Base-by-base conservation (phyloP, 495 filamentous ascomycete species). In the Podospora didyma region DNA sequence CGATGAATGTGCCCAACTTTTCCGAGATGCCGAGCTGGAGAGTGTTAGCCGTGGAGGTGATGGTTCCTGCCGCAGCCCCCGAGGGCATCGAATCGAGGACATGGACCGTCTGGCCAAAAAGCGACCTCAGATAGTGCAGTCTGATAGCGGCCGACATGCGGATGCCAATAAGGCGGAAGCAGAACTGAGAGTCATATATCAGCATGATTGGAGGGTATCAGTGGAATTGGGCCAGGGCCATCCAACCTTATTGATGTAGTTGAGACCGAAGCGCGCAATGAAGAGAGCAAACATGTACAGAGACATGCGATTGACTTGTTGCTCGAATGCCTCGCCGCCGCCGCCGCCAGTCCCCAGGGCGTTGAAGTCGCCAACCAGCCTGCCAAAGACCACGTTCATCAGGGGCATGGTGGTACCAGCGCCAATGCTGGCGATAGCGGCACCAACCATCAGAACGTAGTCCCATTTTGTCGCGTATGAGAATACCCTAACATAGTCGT, bases 1-100 rank as follows among this genome's bases (percentile, higher is more conserved):
- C 72, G 39, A 86, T 61, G 42, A 77, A 78, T 22, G 82, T 78
- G 37, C 83, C 83, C 9, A 85, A 79, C 64, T 87, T 88, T 68
- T 88, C 84, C 7, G 82, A 79, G 7, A 83, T 85, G 20, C 83
- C 83, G 0, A 79, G 73, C 54, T 79, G 83, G 49, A 86, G 78
- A 0, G 78, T 77, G 55, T 84, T 79, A 21, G 83, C 76, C 49
- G 86, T 83, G 26, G 71, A 65, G 21, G 75, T 85, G 41, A 89
- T 86, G 17, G 82, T 81, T 48, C 78, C 78, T 0, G 81, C 80
- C 21, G 80, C 73, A 51, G 76, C 56, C 37, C 80, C 71, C 54
- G 74, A 65, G 54, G 80, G 76, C 77, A 86, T 73, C 52, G 79
- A 78, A 63, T 85, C 82, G 19, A 85, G 77, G 49, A 80, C 77